A percentile compares a stretch with the other conserved stretches of the same genome.
phyloP scores from a whole-genome alignment of 768 basidiomycete genomes.

The Paxillus involutus region DNA sequence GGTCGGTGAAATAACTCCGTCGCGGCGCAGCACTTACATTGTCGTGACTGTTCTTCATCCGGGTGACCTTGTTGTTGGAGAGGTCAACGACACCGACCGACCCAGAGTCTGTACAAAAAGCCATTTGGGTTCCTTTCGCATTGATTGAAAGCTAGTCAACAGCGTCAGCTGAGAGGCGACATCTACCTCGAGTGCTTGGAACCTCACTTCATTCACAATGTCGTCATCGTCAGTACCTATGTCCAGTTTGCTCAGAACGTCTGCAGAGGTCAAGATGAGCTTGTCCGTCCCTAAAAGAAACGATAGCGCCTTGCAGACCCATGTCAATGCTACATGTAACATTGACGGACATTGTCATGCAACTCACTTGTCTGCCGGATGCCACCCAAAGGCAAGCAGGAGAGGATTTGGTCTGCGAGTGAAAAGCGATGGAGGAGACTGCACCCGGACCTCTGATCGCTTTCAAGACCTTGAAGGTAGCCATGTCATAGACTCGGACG shows the following conservation, averaged over 20 bases:
- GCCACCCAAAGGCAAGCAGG: conserved; percentile 63
- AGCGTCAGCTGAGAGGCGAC: conserved; percentile 24
- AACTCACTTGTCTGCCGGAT: conserved; percentile 53
- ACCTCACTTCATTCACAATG: conserved; percentile 63
- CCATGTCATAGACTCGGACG: conserved; percentile 62
- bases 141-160: conserved; percentile 65
- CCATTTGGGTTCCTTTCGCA: conserved; percentile 49
- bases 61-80: conserved; percentile 41
- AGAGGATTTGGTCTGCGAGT: conserved; percentile 39
- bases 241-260: conserved; percentile 47
- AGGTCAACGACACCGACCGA: conserved; percentile 66
- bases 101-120: conserved; percentile 73
- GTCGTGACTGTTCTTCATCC: conserved; percentile 62
- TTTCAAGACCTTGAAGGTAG: conserved; percentile 58
- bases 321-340: neutral
- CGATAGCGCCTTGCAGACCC: conserved; percentile 28
- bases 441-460: conserved; percentile 62
- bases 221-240: conserved; percentile 55
- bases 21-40: conserved; percentile 48
- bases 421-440: conserved; percentile 60
- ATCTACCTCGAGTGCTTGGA: conserved; percentile 1
- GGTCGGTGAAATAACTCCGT: neutral
- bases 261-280: conserved; percentile 52
- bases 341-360: neutral
- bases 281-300: conserved; percentile 47